These are phyloP conservation scores for Epicoccum nigrum DNA, from an alignment of 2,329 filamentous ascomycete species.

Conservation along the genomic window DNA sequence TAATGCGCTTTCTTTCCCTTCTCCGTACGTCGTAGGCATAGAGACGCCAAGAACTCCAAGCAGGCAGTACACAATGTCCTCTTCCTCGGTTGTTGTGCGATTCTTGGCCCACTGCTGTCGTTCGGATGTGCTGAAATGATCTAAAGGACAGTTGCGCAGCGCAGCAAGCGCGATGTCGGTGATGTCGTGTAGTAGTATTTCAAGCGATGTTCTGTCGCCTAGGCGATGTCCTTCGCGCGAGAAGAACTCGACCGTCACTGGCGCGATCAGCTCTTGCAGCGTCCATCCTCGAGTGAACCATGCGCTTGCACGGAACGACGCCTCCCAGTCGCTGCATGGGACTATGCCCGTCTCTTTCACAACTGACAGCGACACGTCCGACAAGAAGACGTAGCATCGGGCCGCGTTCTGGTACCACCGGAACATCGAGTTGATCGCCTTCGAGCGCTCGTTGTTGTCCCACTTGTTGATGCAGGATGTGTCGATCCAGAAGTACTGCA, in stretches of 20 bases:
- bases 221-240: not conserved
- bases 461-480: constrained; percentile 4
- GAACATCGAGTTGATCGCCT: constrained; percentile 1
- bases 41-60: constrained; percentile 17
- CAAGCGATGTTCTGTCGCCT: not conserved
- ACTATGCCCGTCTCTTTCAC: too few species aligned
- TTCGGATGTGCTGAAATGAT: not conserved
- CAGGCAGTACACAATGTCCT: not conserved
- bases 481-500: constrained; percentile 20
- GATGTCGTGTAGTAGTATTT: not conserved
- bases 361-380: not conserved
- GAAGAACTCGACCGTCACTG: too few species aligned
- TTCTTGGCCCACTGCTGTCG: not conserved
- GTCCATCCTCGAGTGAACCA: too few species aligned
- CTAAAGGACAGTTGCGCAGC: not conserved
- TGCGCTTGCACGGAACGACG: not conserved
- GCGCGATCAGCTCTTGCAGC: too few species aligned
- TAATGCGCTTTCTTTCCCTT: constrained; percentile 26
- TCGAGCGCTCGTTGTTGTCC: not conserved
- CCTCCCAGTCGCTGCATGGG: not conserved
- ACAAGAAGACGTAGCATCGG: constrained; percentile 2
- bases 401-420: constrained; percentile 1
- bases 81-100: not conserved
- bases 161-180: not conserved
- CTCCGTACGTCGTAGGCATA: constrained; percentile 23